These are phyloP conservation scores for Bjerkandera adusta DNA, from an alignment of 1,284 basidiomycete genomes.

Conservation along the genomic window DNA sequence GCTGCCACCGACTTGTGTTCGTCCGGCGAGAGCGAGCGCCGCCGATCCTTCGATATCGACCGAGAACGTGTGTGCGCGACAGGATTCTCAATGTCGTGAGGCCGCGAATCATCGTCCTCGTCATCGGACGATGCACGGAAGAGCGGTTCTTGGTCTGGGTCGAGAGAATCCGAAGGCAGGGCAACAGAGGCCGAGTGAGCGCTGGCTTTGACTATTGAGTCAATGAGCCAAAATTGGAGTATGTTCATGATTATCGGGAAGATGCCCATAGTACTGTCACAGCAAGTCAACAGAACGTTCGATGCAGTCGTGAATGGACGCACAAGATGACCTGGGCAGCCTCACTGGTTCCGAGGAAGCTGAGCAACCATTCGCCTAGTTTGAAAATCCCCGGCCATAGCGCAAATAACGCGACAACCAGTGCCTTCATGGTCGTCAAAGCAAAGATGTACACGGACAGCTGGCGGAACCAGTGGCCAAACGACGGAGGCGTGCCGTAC, in stretches of 20 bases:
- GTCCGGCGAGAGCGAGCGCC: conserved; percentile 19
- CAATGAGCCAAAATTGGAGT: conserved; percentile 86
- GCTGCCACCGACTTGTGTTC: conserved; percentile 32
- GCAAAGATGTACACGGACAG: conserved; percentile 83
- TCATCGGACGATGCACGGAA: conserved; percentile 44
- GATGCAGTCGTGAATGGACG: conserved; percentile 30
- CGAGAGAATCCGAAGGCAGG: conserved; percentile 36
- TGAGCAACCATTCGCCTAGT: conserved; percentile 80
- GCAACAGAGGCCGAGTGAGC: conserved; percentile 32
- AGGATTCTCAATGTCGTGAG: conserved; percentile 47
- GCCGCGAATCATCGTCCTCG: conserved; percentile 46
- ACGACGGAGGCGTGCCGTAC: conserved; percentile 79
- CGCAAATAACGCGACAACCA: conserved; percentile 76
- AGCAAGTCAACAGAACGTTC: conserved; percentile 7
- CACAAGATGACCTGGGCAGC: conserved; percentile 83
- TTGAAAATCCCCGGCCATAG: conserved; percentile 71
- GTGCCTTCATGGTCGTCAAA: conserved; percentile 87
- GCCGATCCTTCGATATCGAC: conserved; percentile 32
- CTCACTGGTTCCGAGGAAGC: conserved; percentile 71
- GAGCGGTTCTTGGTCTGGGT: conserved; percentile 57
- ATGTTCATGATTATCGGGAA: conserved; percentile 95
- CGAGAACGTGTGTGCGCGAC: conserved; percentile 31
- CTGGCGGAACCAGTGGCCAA: conserved; percentile 80
- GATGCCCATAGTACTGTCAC: conserved; percentile 79
- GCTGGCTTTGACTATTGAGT: conserved; percentile 82